Conservation (phyloP, 129 eudicot genomes). For the Tanacetum coccineum region DNA sequence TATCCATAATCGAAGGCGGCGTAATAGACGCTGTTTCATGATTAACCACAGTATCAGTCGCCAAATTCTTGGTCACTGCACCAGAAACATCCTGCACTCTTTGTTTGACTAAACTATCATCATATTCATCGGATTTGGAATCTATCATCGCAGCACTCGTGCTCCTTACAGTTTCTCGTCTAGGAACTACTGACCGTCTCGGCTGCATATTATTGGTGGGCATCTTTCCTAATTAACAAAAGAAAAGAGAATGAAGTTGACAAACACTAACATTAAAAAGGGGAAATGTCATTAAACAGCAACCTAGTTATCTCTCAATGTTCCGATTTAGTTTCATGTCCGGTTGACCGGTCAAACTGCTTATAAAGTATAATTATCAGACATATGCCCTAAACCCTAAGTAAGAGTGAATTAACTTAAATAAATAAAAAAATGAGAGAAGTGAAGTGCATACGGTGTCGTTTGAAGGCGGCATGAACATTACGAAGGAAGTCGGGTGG, state of each 20-base stretch:
- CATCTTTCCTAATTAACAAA: conserved; percentile 47
- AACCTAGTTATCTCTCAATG: too few species aligned
- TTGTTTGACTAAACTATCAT: conserved; percentile 26
- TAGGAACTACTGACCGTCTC: conserved; percentile 52
- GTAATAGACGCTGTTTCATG: conserved; percentile 60
- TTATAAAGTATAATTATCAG: too few species aligned
- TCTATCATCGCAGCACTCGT: conserved; percentile 30
- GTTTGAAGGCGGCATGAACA: conserved; percentile 88
- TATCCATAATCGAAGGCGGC: conserved; percentile 50
- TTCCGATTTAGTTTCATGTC: too few species aligned
- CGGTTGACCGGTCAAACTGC: too few species aligned
- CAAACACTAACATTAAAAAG: neutral
- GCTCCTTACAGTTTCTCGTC: conserved; percentile 42
- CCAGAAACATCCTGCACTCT: conserved; percentile 27
- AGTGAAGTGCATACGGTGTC: conserved; percentile 47
- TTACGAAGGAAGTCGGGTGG: conserved; percentile 63
- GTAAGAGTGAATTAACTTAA: neutral
- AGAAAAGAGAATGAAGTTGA: neutral
- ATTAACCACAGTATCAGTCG: conserved; percentile 31
- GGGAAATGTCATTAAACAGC: too few species aligned
- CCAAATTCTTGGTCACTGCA: conserved; percentile 31
- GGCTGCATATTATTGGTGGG: conserved; percentile 50
- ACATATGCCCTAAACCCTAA: neutral
- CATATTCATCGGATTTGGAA: conserved; percentile 32
- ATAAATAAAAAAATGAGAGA: too few species aligned